Percentiles rank a stretch among this genome's conserved stretches.
These are phyloP conservation scores for Candida chauliodis DNA, from an alignment of 805 yeast genomes.

Conservation along the genomic window DNA sequence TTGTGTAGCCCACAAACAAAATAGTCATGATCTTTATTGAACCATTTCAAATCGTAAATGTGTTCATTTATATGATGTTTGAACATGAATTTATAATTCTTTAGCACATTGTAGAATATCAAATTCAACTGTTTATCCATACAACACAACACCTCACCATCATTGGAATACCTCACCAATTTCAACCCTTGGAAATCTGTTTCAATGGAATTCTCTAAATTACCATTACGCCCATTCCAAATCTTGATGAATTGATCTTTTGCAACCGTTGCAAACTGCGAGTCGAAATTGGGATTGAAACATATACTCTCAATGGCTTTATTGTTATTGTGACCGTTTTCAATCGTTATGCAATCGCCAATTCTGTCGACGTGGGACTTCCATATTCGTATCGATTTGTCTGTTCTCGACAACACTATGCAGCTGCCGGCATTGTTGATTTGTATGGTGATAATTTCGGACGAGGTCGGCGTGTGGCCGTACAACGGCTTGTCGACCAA, in stretches of 20 bases:
- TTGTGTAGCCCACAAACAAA: constrained; percentile 41
- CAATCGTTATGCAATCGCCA: constrained; percentile 37
- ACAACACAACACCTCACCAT: constrained; percentile 45
- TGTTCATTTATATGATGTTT: constrained; percentile 21
- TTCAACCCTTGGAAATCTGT: constrained; percentile 17
- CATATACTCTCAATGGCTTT: constrained; percentile 37
- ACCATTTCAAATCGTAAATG: constrained; percentile 44
- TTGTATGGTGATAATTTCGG: constrained; percentile 35
- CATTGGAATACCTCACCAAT: constrained; percentile 38
- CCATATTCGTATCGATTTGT: constrained; percentile 41
- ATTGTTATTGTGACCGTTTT: constrained; percentile 30
- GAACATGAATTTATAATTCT: constrained; percentile 26
- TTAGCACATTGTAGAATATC: constrained; percentile 27
- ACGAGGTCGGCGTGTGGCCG: constrained; percentile 12
- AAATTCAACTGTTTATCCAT: constrained; percentile 39
- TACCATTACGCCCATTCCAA: constrained; percentile 42
- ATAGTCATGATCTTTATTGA: constrained; percentile 34
- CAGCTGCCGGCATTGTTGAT: constrained; percentile 42
- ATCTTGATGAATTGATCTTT: constrained; percentile 43
- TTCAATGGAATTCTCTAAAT: constrained; percentile 24
- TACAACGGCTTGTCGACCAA: constrained; percentile 15
- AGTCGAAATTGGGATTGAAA: constrained; percentile 49
- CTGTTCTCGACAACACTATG: constrained; percentile 42
- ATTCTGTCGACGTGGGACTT: constrained; percentile 22
- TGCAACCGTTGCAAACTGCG: constrained; percentile 47